Conservation (phyloP, 23 red algal genomes). For the Gracilaria gracilis region DNA sequence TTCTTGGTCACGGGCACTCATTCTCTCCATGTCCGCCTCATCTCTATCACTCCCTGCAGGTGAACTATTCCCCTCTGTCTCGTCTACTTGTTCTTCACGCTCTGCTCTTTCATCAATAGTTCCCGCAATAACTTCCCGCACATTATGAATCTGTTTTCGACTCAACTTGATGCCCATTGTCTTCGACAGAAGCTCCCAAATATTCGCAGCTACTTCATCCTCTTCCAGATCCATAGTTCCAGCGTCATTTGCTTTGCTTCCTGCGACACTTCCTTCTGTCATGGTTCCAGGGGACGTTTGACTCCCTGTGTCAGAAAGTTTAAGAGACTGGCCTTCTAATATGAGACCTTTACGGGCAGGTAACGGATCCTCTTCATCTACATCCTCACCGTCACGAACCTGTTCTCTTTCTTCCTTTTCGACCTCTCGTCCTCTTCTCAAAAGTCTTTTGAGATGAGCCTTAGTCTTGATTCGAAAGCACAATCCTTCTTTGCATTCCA, state of each 20-base stretch:
- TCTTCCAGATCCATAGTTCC: conserved; percentile 21
- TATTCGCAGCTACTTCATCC: conserved; percentile 70
- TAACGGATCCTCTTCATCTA: conserved; percentile 41
- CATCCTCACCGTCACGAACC: conserved; percentile 19
- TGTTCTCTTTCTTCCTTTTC: conserved; percentile 54
- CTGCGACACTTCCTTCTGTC: background rate
- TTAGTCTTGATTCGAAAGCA: conserved; percentile 49
- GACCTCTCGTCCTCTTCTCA: conserved; percentile 43
- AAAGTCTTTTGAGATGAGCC: conserved; percentile 36
- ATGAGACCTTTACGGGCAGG: conserved; percentile 48
- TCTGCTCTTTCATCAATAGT: conserved; percentile 70
- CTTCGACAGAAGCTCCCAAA: conserved; percentile 54
- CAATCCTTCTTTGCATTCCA: conserved; percentile 43
- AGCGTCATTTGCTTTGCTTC: background rate
- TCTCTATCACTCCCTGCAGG: background rate
- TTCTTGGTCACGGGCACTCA: background rate
- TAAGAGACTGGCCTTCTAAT: conserved; percentile 49
- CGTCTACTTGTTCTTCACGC: conserved; percentile 57
- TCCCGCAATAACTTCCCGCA: conserved; percentile 63
- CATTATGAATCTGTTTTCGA: conserved; percentile 33
- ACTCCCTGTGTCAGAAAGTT: background rate
- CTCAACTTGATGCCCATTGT: conserved; percentile 37
- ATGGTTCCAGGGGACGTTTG: background rate
- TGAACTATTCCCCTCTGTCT: background rate
- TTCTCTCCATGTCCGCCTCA: background rate